Evolutionary conservation across 345 rosid genomes (phyloP).

Genomic region (Euphorbia pulcherrima): DNA sequence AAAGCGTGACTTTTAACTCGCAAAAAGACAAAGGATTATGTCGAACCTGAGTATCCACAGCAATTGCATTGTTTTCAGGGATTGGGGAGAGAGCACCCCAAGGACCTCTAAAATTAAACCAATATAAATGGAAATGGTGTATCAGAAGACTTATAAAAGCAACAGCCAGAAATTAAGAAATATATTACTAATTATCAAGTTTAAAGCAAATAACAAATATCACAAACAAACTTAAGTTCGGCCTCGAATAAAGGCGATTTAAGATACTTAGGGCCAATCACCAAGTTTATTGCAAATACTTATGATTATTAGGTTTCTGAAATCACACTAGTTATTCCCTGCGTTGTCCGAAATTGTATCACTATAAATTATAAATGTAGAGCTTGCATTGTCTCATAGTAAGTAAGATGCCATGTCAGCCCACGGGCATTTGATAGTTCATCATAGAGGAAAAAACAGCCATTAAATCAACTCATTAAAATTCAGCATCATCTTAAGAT

Average conservation of each 20-base stretch:
- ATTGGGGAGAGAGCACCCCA: constrained; percentile 94
- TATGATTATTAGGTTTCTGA: neutral
- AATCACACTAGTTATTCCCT: neutral
- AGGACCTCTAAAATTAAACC: constrained; percentile 62
- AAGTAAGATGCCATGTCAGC: neutral
- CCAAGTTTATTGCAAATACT: neutral
- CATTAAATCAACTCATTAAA: neutral
- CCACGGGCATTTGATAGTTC: neutral
- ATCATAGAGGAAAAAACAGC: neutral
- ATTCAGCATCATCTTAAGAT: neutral
- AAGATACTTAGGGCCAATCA: neutral
- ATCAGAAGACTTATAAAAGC: constrained; percentile 13
- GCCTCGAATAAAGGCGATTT: neutral
- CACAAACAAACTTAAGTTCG: neutral
- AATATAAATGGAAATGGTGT: constrained; percentile 2
- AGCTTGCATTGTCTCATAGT: neutral
- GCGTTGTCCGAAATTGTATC: neutral
- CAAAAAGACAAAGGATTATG: neutral
- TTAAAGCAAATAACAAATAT: neutral
- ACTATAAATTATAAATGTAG: neutral
- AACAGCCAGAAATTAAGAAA: too few species aligned
- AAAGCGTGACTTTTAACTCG: constrained; percentile 5
- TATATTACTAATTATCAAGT: neutral
- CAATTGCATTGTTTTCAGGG: constrained; percentile 82
- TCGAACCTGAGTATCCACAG: constrained; percentile 65